Base-by-base conservation (phyloP, 2,329 filamentous ascomycete species). In the Neonectria ditissima region DNA sequence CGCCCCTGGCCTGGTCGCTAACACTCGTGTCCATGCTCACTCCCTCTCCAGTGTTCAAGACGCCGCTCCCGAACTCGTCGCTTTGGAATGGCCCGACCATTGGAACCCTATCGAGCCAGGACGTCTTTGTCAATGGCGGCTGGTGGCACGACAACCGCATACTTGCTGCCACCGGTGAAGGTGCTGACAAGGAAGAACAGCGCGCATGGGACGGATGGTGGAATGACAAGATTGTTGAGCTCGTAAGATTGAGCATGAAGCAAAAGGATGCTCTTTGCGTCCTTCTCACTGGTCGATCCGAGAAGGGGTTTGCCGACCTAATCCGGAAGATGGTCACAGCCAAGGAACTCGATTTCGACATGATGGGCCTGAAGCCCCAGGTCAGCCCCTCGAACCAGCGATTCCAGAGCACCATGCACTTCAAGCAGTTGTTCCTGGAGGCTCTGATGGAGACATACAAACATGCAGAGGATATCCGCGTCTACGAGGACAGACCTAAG, bases 71-170 rank as follows among this genome's bases (percentile, higher is more conserved):
- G 1, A 98, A 97, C 74, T 88, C 90, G 3, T 91, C 93, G 70
- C 79, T 99, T 75, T 99, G 96, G 96, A 91, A 91, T 69, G 87
- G 87, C 1, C 83, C 85, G 32, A 95, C 93, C 0, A 88, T 97
- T 53, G 93, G 93, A 51, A 86, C 89, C 64, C 84, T 99, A 11
- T 89, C 92, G 64, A 89, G 85, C 50, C 90, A 92, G 68, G 92
- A 97, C 68, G 84, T 87, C 55, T 92, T 98, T 71, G 82, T 89
- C 65, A 92, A 91, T 69, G 95, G 94, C 69, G 94, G 95, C 66
- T 99, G 96, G 96, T 99, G 96, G 96, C 96, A 99, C 79, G 94
- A 98, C 75, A 87, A 89, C 45, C 89, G 88, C 67, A 94, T 99
- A 66, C 88, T 99, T 24, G 89, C 91, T 11, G 90, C 94, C 2